These are phyloP conservation scores for Chaetoceros muelleri DNA, from an alignment of 108 stramenopile species.

Conservation along the genomic window DNA sequence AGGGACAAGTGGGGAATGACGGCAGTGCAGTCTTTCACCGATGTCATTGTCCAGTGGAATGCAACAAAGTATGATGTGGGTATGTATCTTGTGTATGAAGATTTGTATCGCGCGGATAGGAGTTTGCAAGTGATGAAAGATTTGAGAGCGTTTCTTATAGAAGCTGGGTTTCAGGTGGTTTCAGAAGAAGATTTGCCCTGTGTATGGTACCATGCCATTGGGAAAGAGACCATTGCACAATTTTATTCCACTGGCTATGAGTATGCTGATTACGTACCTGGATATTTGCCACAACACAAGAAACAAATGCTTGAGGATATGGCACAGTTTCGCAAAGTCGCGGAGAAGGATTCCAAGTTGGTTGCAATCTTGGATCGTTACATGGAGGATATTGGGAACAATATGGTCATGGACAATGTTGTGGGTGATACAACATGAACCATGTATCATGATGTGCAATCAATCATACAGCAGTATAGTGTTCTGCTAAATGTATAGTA, in stretches of 20 bases:
- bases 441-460: too few relatives aligned
- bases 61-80: conserved; percentile 25
- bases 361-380: background rate
- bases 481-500: too few relatives aligned
- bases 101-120: conserved; percentile 17
- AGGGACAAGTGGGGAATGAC: conserved; percentile 30
- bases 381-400: background rate
- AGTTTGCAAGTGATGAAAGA: conserved; percentile 18
- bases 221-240: conserved; percentile 4
- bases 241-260: background rate
- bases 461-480: too few relatives aligned
- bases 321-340: background rate
- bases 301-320: background rate
- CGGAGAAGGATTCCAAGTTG: background rate
- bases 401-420: background rate
- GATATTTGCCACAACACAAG: background rate
- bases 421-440: too few relatives aligned
- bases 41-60: conserved; percentile 33
- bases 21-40: conserved; percentile 26
- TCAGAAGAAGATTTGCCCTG: conserved; percentile 25
- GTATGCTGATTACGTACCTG: background rate
- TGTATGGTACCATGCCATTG: conserved; percentile 27
- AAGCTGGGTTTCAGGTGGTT: conserved; percentile 37
- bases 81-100: conserved; percentile 35
- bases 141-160: conserved; percentile 17